These are phyloP conservation scores for Lichtheimia ramosa DNA, from an alignment of 371 early-diverging fungal genomes.

Conservation along the genomic window DNA sequence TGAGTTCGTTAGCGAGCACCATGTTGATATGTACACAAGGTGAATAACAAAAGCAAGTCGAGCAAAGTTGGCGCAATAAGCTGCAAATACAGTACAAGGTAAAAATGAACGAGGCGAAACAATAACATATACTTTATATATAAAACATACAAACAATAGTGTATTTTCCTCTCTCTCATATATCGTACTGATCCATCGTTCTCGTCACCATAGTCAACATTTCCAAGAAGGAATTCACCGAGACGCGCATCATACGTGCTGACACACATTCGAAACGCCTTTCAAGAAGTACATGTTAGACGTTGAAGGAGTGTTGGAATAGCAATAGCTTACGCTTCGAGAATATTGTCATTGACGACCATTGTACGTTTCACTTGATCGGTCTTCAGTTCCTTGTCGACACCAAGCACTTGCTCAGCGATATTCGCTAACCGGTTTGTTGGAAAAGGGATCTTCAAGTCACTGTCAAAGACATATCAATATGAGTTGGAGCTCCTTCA, in stretches of 20 bases:
- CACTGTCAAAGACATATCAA: constrained; percentile 12
- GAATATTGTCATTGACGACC: constrained; percentile 3
- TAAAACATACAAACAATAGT: background rate
- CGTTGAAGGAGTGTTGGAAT: background rate
- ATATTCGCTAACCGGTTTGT: constrained; percentile 38
- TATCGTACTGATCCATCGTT: constrained; percentile 43
- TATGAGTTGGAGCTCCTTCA: too few relatives aligned
- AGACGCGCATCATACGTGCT: constrained; percentile 48
- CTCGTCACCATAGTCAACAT: constrained; percentile 50
- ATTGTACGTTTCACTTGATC: constrained; percentile 42
- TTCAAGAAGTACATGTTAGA: background rate
- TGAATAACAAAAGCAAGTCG: too few relatives aligned
- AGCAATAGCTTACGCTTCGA: constrained; percentile 10
- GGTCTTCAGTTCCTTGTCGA: constrained; percentile 49
- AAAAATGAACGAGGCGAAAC: too few relatives aligned
- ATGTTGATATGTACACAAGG: constrained; percentile 23
- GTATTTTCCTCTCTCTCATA: background rate
- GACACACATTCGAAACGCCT: constrained; percentile 46
- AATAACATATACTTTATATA: background rate
- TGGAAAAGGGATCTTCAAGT: constrained; percentile 47
- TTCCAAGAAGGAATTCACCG: constrained; percentile 52
- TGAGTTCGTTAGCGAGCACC: constrained; percentile 73
- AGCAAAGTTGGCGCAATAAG: too few relatives aligned
- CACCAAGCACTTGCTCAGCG: constrained; percentile 40
- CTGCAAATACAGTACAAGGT: too few relatives aligned